Conservation (phyloP, 2,329 filamentous ascomycete species). For the Parastagonospora nodorum region DNA sequence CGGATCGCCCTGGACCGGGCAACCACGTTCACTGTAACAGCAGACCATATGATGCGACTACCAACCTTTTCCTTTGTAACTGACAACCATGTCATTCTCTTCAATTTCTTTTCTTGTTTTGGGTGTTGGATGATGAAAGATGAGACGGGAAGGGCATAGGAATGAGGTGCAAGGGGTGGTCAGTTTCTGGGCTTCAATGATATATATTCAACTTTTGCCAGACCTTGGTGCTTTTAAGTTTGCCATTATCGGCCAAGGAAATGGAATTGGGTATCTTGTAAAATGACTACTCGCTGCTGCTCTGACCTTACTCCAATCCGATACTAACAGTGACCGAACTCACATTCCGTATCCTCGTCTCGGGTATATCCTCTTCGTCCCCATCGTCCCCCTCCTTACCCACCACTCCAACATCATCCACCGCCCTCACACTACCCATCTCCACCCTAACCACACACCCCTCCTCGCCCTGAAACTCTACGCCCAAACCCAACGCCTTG, state of each 20-base stretch:
- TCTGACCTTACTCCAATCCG: constrained; percentile 23
- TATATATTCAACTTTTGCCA: constrained; percentile 35
- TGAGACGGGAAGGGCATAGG: not conserved
- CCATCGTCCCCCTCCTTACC: constrained; percentile 16
- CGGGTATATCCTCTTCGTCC: constrained; percentile 42
- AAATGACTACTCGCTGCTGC: not conserved
- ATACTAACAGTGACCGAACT: constrained; percentile 42
- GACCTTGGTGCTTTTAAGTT: not conserved
- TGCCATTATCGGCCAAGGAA: not conserved
- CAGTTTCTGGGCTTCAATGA: constrained; percentile 35
- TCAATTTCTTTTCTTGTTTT: constrained; percentile 8
- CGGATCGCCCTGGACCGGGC: not conserved
- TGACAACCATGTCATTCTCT: constrained; percentile 12
- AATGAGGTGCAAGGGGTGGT: not conserved
- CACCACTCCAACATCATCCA: constrained; percentile 66
- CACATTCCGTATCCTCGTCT: constrained; percentile 47
- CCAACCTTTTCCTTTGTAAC: constrained; percentile 25
- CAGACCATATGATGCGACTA: constrained; percentile 10
- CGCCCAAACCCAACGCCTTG: constrained; percentile 65
- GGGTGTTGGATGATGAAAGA: constrained; percentile 16
- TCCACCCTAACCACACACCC: constrained; percentile 64
- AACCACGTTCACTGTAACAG: constrained; percentile 21
- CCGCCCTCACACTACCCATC: constrained; percentile 67
- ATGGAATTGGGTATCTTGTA: constrained; percentile 10
- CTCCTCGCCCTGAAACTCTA: constrained; percentile 67